These are phyloP conservation scores for Lachnellula occidentalis DNA, from an alignment of 2,329 filamentous ascomycete genomes.

Conservation along the genomic window DNA sequence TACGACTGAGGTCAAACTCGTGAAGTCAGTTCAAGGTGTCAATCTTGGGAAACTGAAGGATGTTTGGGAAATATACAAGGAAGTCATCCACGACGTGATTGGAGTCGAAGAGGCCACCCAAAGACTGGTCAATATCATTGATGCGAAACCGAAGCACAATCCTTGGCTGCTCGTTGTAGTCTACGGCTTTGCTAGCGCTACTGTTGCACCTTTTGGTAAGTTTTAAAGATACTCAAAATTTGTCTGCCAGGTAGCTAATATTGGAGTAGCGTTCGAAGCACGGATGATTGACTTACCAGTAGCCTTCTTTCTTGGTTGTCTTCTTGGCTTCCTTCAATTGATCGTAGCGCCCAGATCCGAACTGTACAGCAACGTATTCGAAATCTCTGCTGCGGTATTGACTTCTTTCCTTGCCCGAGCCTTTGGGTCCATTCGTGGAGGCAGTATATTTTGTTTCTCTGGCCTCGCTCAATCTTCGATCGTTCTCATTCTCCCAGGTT, in stretches of 20 bases:
- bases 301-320: conserved; percentile 62
- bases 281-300: conserved; percentile 68
- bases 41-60: conserved; percentile 70
- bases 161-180: conserved; percentile 53
- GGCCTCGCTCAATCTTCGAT: conserved; percentile 60
- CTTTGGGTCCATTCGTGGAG: conserved; percentile 51
- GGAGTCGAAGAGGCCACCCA: conserved; percentile 64
- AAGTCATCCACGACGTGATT: conserved; percentile 73
- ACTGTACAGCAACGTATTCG: conserved; percentile 62
- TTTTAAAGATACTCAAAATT: background rate
- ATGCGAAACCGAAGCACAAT: conserved; percentile 41
- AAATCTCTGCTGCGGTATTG: conserved; percentile 55
- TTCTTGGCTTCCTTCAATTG: conserved; percentile 65
- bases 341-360: conserved; percentile 64
- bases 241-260: conserved; percentile 7
- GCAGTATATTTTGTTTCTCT: conserved; percentile 57
- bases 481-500: conserved; percentile 60
- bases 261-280: conserved; percentile 54
- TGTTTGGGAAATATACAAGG: conserved; percentile 72
- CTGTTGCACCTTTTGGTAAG: conserved; percentile 60
- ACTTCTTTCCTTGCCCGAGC: conserved; percentile 58
- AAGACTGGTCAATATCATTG: conserved; percentile 52
- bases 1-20: conserved; percentile 74
- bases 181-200: conserved; percentile 67
- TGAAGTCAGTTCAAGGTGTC: conserved; percentile 62